A percentile compares a stretch with the other conserved stretches of the same genome.
phyloP scores from a whole-genome alignment of 768 basidiomycete species.

The Pleurotus sapidus region DNA sequence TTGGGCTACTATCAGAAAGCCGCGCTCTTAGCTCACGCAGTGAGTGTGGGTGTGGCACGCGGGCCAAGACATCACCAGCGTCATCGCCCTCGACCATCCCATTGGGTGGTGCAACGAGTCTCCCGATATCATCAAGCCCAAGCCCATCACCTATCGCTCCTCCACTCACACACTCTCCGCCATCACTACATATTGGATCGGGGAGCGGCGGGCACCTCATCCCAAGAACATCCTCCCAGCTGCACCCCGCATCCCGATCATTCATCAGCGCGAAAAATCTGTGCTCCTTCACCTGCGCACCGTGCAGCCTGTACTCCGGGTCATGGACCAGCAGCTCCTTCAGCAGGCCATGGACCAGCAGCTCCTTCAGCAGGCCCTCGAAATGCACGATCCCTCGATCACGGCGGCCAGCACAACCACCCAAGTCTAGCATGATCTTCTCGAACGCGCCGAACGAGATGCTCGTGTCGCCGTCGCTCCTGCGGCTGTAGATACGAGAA shows the following conservation, averaged over 20 bases:
- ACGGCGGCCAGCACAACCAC: slow-evolving; percentile 3
- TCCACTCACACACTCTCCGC: slow-evolving; percentile 9
- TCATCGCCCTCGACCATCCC: background rate
- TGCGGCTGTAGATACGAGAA: background rate
- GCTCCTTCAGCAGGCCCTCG: slow-evolving; percentile 16
- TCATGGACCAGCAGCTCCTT: slow-evolving; percentile 24
- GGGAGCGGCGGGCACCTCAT: slow-evolving; percentile 28
- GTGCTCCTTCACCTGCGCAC: slow-evolving; percentile 22
- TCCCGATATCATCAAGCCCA: background rate
- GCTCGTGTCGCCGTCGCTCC: slow-evolving; percentile 19
- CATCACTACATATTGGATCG: slow-evolving; percentile 12
- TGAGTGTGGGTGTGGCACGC: too few relatives aligned
- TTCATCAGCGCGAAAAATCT: slow-evolving; percentile 23
- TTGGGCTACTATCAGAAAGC: background rate
- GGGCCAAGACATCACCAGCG: background rate
- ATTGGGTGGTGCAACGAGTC: background rate
- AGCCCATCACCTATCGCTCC: background rate
- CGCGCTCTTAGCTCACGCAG: too few relatives aligned
- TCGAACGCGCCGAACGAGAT: slow-evolving; percentile 21
- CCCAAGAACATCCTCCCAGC: slow-evolving; percentile 29
- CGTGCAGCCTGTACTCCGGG: slow-evolving; percentile 23
- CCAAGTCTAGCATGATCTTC: slow-evolving; percentile 7
- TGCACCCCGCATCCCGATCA: background rate
- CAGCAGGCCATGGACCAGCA: slow-evolving; percentile 23
- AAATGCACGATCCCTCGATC: slow-evolving; percentile 15